Evolutionary conservation across 2,329 filamentous ascomycete species (phyloP), one percentile per base, ranked within the genome.

Genomic region (Ophiognomonia clavigignenti-juglandacearum): DNA sequence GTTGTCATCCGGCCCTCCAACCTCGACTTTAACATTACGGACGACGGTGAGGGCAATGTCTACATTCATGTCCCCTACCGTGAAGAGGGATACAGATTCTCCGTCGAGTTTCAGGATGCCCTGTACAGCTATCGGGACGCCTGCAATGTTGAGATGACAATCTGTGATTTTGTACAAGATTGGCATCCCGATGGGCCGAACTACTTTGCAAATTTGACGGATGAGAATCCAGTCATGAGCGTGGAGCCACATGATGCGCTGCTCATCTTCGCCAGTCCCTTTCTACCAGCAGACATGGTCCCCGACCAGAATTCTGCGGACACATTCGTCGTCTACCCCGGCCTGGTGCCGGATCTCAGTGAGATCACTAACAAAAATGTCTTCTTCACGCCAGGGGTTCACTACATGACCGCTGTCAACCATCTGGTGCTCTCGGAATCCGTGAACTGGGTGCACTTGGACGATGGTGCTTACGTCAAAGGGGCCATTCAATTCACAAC

Each of bases 391-490:
- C 58, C 55, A 19, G 65, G 65, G 3, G 60, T 64, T 13, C 64
- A 67, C 54, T 61, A 56, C 54, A 48, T 62, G 31, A 51, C 48
- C 2, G 36, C 23, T 26, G 44, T 45, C n/a, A 31, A 44, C 22
- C 48, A 51, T 8, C 18, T 40, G 6, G 32, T 51, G 5, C 45
- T 51, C 9, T 44, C 44, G 1, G 19, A 36, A 14, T 47, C 40
- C 1, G 45, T 48, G 11, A 32, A 53, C 19, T 66, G 61, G 54
- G 56, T 61, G 3, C 58, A 63, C 37, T 40, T 63, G 7, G 59
- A 56, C 18, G 57, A 53, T 24, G 65, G 65, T 1, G 61, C 65
- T 10, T 67, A 66, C 43, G 60, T 67, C 47, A 68, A 68, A 49
- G 65, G 63, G 1, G 65, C 64, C 1, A 53, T 68, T 23, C 45